Evolutionary conservation across 768 basidiomycete genomes (phyloP).

Genomic region (Macrolepiota albuminosa): DNA sequence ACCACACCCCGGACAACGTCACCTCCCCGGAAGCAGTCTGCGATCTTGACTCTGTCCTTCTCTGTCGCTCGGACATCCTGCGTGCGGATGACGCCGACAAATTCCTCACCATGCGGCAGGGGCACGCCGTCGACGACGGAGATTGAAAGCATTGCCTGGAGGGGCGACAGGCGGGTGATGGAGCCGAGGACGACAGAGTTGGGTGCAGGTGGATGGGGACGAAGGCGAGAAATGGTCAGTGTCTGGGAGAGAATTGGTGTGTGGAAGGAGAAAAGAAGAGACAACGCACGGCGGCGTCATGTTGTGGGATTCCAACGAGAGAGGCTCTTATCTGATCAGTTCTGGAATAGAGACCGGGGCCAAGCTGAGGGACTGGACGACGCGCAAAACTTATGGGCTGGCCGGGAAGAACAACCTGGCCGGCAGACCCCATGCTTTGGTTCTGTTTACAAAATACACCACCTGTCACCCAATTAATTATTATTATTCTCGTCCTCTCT

Average conservation of each 20-base stretch:
- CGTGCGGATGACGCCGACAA: constrained; percentile 79
- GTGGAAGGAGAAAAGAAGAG: constrained; percentile 21
- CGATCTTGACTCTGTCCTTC: constrained; percentile 85
- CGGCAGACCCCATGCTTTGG: constrained; percentile 23
- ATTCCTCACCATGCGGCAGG: constrained; percentile 80
- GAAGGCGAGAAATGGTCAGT: constrained; percentile 56
- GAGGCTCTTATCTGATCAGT: constrained; percentile 65
- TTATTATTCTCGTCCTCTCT: constrained; percentile 20
- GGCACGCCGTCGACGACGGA: constrained; percentile 85
- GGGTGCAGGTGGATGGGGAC: constrained; percentile 69
- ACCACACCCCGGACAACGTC: constrained; percentile 87
- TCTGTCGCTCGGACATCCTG: constrained; percentile 91
- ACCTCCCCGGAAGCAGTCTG: constrained; percentile 88
- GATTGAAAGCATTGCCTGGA: constrained; percentile 80
- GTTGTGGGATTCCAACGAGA: constrained; percentile 58
- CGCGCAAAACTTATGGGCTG: constrained; percentile 63
- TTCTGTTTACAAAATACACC: constrained; percentile 26
- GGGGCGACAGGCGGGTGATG: constrained; percentile 76
- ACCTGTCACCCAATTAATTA: constrained; percentile 21
- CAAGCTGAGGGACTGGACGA: constrained; percentile 53
- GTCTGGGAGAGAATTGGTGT: constrained; percentile 35
- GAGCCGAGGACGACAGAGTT: constrained; percentile 79
- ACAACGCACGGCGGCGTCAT: constrained; percentile 63
- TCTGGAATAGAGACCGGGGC: constrained; percentile 61
- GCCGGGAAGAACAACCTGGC: constrained; percentile 57